Evolutionary conservation across 495 filamentous ascomycete genomes (phyloP).

Genomic region (Peziza echinospora): DNA sequence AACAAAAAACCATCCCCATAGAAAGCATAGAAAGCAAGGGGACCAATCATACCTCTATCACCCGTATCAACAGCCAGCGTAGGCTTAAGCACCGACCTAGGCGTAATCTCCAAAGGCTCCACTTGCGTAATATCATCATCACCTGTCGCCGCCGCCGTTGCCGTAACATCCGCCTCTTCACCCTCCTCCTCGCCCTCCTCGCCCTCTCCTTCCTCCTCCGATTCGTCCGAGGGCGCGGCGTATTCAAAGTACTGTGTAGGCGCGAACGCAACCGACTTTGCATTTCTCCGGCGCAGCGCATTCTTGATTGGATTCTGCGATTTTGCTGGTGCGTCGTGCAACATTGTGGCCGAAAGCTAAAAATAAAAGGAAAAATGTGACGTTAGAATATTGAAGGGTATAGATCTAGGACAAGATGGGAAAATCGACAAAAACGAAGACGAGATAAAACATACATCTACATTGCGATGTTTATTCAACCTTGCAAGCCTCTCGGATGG

Average conservation of each 20-base stretch:
- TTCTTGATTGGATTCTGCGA: conserved; percentile 75
- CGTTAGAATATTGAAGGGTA: not conserved
- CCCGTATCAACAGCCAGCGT: not conserved
- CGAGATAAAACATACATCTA: conserved; percentile 53
- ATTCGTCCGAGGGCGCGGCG: conserved; percentile 61
- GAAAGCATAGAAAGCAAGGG: no score
- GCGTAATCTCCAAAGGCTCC: conserved; percentile 2
- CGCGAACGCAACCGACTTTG: conserved; percentile 75
- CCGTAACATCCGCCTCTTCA: conserved; percentile 24
- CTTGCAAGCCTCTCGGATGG: conserved; percentile 84
- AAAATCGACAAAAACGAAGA: no score
- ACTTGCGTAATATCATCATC: conserved; percentile 21
- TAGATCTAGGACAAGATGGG: no score
- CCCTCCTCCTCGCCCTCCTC: not conserved
- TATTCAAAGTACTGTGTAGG: conserved; percentile 71
- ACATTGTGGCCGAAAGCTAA: conserved; percentile 80
- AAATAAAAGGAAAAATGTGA: conserved; percentile 1
- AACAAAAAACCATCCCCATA: no score
- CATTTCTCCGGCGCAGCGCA: conserved; percentile 66
- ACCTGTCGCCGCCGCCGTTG: conserved; percentile 10
- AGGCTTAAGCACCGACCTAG: no score
- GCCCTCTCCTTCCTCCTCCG: conserved; percentile 39
- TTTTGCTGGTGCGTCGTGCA: conserved; percentile 75
- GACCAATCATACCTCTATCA: no score
- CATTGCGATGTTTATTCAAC: conserved; percentile 93